Base-by-base conservation (phyloP, 805 yeast species). In the Torulaspora franciscae region DNA sequence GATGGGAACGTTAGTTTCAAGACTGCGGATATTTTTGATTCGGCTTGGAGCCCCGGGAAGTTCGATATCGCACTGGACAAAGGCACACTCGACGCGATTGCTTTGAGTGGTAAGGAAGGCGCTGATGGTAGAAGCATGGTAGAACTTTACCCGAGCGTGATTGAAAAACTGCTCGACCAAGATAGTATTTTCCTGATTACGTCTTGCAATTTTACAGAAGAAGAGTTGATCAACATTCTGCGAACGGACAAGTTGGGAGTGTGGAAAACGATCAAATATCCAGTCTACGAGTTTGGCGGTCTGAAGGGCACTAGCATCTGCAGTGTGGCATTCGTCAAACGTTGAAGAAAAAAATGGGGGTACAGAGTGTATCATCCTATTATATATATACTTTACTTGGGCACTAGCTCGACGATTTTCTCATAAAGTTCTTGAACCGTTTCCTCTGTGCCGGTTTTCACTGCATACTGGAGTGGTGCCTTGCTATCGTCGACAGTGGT, bases 21-120 rank as follows among this genome's bases (percentile, higher is more conserved):
- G 29, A 81, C 77, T 38, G 85, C 80, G 2, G 97, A 93, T 64
- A 76, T 93, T 43, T 72, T 86, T 43, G 64, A 68, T 34, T 57
- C 62, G 1, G 35, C 40, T 44, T 74, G 73, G 70, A 59, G 32
- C 26, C 60, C 62, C 1, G 71, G 66, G 3, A 58, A 68, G 17
- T 89, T 77, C 65, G 95, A 90, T 59, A 64, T 93, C 7, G 77
- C 91, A 1, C 68, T 89, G 13, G 99, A 93, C 66, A 93, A 93
- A 63, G 99, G 99, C 7, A 93, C 99, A 0, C 68, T 93, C 17
- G 99, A 93, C 67, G 99, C 99, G 4, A 91, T 93, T 49, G 97
- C 96, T 0, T 72, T 93, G 36, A 86, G 87, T 62, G 83, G 83
- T 17, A 53, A 69, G 1, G 73, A 65, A 15, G 76, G 76, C 47